Evolutionary conservation across 331 rosid genomes (phyloP).

Genomic region (Saraca asoca): DNA sequence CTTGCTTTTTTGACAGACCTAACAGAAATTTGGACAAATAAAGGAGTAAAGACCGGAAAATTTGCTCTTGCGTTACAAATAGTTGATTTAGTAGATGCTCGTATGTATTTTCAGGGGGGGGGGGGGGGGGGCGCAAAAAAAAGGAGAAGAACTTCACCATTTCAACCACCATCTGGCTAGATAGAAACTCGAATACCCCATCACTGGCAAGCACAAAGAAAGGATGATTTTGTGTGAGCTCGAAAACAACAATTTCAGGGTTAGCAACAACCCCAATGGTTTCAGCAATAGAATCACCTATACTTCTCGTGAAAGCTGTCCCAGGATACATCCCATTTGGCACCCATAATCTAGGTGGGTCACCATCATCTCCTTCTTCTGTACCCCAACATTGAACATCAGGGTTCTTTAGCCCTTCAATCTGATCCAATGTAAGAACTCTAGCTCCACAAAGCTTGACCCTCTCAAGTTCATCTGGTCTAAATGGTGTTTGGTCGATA

Average conservation of each 20-base stretch:
- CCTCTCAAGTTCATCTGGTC: constrained; percentile 81
- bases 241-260: constrained; percentile 88
- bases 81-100: constrained; percentile 12
- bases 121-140: too few species aligned
- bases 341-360: constrained; percentile 96
- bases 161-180: constrained; percentile 93
- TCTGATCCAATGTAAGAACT: constrained; percentile 95
- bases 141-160: constrained; percentile 56
- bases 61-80: constrained; percentile 21
- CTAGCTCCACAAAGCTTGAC: constrained; percentile 95
- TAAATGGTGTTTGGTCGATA: constrained; percentile 85
- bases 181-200: constrained; percentile 95
- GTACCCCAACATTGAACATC: constrained; percentile 94
- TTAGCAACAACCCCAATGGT: constrained; percentile 91
- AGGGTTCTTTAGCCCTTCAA: constrained; percentile 94
- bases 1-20: constrained; percentile 23
- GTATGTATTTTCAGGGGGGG: constrained; percentile 21
- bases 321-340: constrained; percentile 99
- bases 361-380: constrained; percentile 95
- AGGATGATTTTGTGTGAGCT: constrained; percentile 80
- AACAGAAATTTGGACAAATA: constrained; percentile 33
- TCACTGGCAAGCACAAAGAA: constrained; percentile 96
- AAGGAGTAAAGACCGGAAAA: constrained; percentile 22
- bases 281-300: constrained; percentile 96
- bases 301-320: constrained; percentile 91